These are phyloP conservation scores for Cystobasidium slooffiae DNA, from an alignment of 1,284 basidiomycete species.

Conservation along the genomic window DNA sequence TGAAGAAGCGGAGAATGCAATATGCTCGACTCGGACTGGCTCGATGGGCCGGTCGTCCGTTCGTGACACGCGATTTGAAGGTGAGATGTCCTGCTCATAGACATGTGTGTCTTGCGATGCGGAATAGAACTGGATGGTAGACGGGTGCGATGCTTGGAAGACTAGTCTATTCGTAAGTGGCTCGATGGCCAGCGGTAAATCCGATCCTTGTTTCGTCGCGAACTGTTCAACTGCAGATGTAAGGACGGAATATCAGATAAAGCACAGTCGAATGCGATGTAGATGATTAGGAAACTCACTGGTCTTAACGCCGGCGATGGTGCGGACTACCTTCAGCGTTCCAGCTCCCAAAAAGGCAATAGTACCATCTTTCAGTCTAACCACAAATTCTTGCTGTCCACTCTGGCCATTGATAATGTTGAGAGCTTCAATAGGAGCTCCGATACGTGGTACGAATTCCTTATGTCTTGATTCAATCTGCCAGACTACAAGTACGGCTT, in stretches of 20 bases:
- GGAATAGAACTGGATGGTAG: constrained; percentile 89
- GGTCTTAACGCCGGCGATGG: constrained; percentile 77
- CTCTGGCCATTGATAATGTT: constrained; percentile 68
- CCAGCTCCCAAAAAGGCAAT: constrained; percentile 76
- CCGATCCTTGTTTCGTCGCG: background rate
- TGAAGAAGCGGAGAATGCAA: constrained; percentile 57
- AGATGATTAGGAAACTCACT: constrained; percentile 60
- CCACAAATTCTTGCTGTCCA: constrained; percentile 81
- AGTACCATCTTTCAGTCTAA: constrained; percentile 81
- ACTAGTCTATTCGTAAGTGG: constrained; percentile 73
- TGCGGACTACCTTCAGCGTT: constrained; percentile 72
- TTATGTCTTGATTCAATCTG: constrained; percentile 81
- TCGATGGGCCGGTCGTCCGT: constrained; percentile 78
- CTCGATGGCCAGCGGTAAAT: constrained; percentile 72
- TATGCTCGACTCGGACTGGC: constrained; percentile 74
- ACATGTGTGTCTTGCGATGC: constrained; percentile 71
- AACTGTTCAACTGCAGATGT: background rate
- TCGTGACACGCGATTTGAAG: constrained; percentile 80
- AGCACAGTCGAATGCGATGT: background rate
- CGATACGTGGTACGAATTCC: constrained; percentile 90
- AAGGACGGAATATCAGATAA: background rate
- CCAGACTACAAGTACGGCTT: constrained; percentile 95
- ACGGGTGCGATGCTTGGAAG: constrained; percentile 90
- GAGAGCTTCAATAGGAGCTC: constrained; percentile 71
- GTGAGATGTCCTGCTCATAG: constrained; percentile 88